Percentiles rank a stretch among this genome's conserved stretches.
phyloP scores from a whole-genome alignment of 1,139 yeast species.

The Diutina scorzettiae region DNA sequence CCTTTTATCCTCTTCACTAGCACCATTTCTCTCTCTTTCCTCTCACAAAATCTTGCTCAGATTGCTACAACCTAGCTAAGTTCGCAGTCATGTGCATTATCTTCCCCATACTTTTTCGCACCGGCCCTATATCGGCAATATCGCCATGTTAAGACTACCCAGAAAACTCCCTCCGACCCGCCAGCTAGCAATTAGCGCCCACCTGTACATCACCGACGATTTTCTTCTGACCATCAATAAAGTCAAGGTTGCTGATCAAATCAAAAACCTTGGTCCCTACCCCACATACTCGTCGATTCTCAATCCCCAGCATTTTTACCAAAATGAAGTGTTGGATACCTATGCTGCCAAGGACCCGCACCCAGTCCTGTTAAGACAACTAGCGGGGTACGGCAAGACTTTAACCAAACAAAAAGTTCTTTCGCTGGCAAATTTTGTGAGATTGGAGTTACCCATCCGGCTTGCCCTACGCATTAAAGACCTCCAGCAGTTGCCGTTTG shows the following conservation, averaged over 20 bases:
- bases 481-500: slow-evolving; percentile 72
- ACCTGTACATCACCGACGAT: slow-evolving; percentile 22
- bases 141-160: too few species aligned
- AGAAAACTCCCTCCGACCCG: too few species aligned
- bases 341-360: slow-evolving; percentile 63
- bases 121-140: too few species aligned
- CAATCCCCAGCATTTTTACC: slow-evolving; percentile 72
- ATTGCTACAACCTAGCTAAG: too few species aligned
- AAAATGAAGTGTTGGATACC: slow-evolving; percentile 59
- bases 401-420: slow-evolving; percentile 70
- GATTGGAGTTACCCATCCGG: slow-evolving; percentile 74
- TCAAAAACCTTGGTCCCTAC: slow-evolving; percentile 31
- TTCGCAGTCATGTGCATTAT: too few species aligned
- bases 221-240: slow-evolving; percentile 21
- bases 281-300: slow-evolving; percentile 33
- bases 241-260: slow-evolving; percentile 29
- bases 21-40: too few species aligned
- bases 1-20: too few species aligned
- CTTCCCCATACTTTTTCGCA: too few species aligned
- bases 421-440: slow-evolving; percentile 76
- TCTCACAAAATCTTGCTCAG: too few species aligned
- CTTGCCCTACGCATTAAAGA: slow-evolving; percentile 71
- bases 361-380: slow-evolving; percentile 77
- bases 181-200: slow-evolving; percentile 17
- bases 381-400: slow-evolving; percentile 80